Base-by-base conservation (phyloP, 805 yeast genomes). In the Kodamaea nitidulidarum region DNA sequence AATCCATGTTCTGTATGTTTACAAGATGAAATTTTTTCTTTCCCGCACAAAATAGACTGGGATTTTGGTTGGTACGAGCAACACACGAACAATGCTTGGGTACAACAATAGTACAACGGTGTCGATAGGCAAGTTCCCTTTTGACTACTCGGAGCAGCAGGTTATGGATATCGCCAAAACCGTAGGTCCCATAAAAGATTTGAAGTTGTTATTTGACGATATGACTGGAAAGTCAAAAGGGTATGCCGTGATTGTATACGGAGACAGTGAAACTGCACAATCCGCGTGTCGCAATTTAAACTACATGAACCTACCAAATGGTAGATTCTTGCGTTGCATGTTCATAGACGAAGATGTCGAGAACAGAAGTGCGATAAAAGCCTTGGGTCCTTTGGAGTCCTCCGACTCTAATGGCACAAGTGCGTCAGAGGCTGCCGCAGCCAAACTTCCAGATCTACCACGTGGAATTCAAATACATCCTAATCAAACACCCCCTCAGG, bases 121-220 rank as follows among this genome's bases (percentile, higher is more conserved):
- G 2, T 84, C 84, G 52, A 76, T 90, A 30, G 95, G 96, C 3
- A 82, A 87, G 11, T 84, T 91, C 27, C 98, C 98, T 1, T 88
- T 81, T 56, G 97, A 91, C 53, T 88, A 85, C 54, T 85, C 96
- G 0, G 98, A 91, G 57, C 95, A 88, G 51, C 97, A 90, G 58
- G 82, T 91, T n/a, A 62, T 77, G 48, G 95, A 86, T 46, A 77
- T 91, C 10, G 95, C 95, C 44, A 70, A 73, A 41, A 80, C 95
- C 2, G 93, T 87, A 2, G 98, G 97, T 1, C 96, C 97, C 0
- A 91, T 91, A 2, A 73, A 76, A 17, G 78, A 76, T 40, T 66
- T 87, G 43, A 81, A 82, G 55, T 72, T 91, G 54, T 73, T 87
- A 58, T 87, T 90, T 56, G 97, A 91, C 58, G 81, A 85, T 32